These are phyloP conservation scores for Acacia confusa DNA, from an alignment of 306 rosid species.

Conservation along the genomic window DNA sequence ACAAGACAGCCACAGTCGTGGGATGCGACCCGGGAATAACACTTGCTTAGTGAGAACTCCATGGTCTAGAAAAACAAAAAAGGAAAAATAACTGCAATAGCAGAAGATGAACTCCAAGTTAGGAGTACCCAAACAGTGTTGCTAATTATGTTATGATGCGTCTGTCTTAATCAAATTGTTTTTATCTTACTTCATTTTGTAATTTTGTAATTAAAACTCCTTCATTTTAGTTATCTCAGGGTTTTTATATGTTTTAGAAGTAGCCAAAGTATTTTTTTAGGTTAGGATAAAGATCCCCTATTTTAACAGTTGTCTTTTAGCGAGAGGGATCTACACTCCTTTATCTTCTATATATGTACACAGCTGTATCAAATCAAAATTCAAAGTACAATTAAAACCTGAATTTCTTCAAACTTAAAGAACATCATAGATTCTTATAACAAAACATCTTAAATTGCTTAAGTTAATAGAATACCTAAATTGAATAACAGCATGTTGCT, in stretches of 20 bases:
- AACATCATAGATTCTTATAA: not conserved
- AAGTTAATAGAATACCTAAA: slow-evolving; percentile 58
- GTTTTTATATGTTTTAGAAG: not conserved
- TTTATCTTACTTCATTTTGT: not conserved
- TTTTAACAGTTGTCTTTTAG: not conserved
- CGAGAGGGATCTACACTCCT: not conserved
- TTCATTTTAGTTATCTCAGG: not conserved
- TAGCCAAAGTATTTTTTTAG: not conserved
- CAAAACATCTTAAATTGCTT: slow-evolving; percentile 10
- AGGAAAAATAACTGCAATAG: not conserved
- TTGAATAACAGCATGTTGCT: slow-evolving; percentile 97
- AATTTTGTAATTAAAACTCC: not conserved
- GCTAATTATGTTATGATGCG: not conserved
- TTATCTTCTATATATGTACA: not conserved
- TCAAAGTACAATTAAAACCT: not conserved
- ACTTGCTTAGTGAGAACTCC: not conserved
- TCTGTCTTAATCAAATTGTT: not conserved
- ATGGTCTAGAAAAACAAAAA: not conserved
- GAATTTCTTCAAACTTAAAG: slow-evolving; percentile 1
- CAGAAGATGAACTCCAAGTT: not conserved
- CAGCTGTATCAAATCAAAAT: not conserved
- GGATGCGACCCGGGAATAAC: not conserved
- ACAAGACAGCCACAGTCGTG: not conserved
- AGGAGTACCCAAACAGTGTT: not conserved
- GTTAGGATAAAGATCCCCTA: not conserved